Conservation (phyloP, 257 asterid genomes). For the Nicotiana knightiana region DNA sequence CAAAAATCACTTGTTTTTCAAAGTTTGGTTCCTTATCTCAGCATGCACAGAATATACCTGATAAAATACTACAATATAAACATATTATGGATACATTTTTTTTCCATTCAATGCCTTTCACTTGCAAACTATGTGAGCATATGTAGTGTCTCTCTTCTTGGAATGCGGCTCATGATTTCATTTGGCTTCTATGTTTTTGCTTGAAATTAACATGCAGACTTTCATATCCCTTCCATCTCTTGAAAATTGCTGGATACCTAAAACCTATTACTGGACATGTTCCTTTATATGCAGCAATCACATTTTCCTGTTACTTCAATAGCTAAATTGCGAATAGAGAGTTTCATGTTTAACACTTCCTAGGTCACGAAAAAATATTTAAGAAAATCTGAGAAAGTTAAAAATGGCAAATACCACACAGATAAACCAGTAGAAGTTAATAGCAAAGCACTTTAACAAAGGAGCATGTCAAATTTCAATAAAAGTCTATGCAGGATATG, state of each 20-base stretch:
- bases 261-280: not conserved
- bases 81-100: not conserved
- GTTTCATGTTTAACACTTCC: not conserved
- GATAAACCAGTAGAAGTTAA: conserved; percentile 1
- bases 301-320: not conserved
- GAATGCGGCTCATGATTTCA: not conserved
- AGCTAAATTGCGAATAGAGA: not conserved
- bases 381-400: not conserved
- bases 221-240: not conserved
- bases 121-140: not conserved
- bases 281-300: not conserved
- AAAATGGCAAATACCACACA: not conserved
- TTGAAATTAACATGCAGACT: not conserved
- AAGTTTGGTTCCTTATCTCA: not conserved
- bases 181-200: not conserved
- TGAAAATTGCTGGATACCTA: not conserved
- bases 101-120: not conserved
- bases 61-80: not conserved
- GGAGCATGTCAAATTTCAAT: not conserved
- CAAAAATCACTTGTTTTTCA: not conserved
- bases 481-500: not conserved
- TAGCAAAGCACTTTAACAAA: not conserved
- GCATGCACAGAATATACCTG: not conserved
- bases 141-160: conserved; percentile 4
- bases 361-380: not conserved